Base-by-base conservation (phyloP, 495 filamentous ascomycete genomes). In the Neurospora terricola region DNA sequence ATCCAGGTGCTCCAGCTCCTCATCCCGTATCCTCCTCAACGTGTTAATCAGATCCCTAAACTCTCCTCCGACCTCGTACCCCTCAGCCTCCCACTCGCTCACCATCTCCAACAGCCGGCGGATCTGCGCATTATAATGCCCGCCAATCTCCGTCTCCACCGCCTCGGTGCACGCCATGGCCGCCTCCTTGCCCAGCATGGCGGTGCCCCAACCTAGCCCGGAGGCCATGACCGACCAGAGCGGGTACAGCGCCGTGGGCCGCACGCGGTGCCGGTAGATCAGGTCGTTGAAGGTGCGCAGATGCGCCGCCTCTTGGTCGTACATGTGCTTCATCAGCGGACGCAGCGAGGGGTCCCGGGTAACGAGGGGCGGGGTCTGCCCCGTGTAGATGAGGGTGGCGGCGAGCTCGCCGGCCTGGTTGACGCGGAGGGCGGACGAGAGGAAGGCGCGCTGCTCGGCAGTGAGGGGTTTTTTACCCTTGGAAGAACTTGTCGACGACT, bases 131-230 rank as follows among this genome's bases (percentile, higher is more conserved):
- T 99, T 99, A 80, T 99, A 99, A 81, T 99, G 96, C 18, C 88
- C 88, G 1, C 96, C 96, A 75, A 99, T 99, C 85, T 98, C 96
- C 38, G 96, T 99, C 84, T 99, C 96, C 38, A 99, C 94, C 6
- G 96, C 96, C 83, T 99, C 96, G 12, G 96, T 99, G 79, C 96
- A 99, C 30, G 96, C 96, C 96, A 99, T 99, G 4, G 96, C 94
- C 0, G 96, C 95, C 83, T 98, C 95, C 45, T 92, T 88, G 0
- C 96, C 94, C 86, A 98, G 86, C n/a, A 94, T 80, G 0, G 90
- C 96, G 2, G 96, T 99, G 4, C 88, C 87, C 92, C 96, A 97
- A 16, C 96, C 96, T 4, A 99, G 82, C 3, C 91, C 92, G 0
- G 93, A 91, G 12, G 96, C 93, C 0, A 94, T 89, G 12, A 88